Conservation (phyloP, 2,329 filamentous ascomycete genomes). For the Cordyceps militaris region DNA sequence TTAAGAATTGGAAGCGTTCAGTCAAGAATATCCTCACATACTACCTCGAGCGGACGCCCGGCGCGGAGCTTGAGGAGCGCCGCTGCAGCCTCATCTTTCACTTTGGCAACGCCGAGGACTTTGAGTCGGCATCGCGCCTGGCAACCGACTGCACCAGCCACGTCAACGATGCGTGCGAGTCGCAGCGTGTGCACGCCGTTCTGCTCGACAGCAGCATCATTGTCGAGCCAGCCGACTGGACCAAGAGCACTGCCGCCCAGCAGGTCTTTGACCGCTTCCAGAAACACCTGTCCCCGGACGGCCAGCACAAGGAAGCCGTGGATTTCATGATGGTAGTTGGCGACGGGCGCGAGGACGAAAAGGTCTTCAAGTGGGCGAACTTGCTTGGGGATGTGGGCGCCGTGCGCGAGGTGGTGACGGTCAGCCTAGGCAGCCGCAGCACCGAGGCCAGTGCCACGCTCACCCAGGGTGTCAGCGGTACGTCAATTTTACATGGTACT, state of each 20-base stretch:
- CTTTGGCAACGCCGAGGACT: conserved; percentile 75
- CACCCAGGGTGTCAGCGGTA: conserved; percentile 87
- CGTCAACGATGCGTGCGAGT: conserved; percentile 88
- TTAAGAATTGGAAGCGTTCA: conserved; percentile 73
- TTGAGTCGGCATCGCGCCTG: conserved; percentile 65
- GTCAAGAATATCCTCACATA: conserved; percentile 80
- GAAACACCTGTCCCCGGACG: conserved; percentile 25
- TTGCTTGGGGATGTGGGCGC: conserved; percentile 51
- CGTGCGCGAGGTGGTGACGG: conserved; percentile 69
- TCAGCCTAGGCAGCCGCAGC: conserved; percentile 79
- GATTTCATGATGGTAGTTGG: conserved; percentile 89
- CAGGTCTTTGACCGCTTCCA: conserved; percentile 60
- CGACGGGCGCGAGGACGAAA: conserved; percentile 88
- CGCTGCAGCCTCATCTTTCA: conserved; percentile 89
- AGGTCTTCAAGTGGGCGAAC: conserved; percentile 93
- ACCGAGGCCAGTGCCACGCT: conserved; percentile 81
- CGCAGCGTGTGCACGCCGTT: conserved; percentile 76
- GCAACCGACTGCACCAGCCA: conserved; percentile 88
- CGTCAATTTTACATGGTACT: conserved; percentile 25
- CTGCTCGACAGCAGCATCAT: conserved; percentile 72
- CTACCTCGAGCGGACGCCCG: conserved; percentile 83
- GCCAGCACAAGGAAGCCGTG: conserved; percentile 37
- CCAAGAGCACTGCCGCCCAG: conserved; percentile 76
- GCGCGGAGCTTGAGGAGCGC: conserved; percentile 82
- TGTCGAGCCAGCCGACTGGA: conserved; percentile 80